Evolutionary conservation across 2,329 filamentous ascomycete genomes (phyloP).

Genomic region (Achaetomium macrosporum): DNA sequence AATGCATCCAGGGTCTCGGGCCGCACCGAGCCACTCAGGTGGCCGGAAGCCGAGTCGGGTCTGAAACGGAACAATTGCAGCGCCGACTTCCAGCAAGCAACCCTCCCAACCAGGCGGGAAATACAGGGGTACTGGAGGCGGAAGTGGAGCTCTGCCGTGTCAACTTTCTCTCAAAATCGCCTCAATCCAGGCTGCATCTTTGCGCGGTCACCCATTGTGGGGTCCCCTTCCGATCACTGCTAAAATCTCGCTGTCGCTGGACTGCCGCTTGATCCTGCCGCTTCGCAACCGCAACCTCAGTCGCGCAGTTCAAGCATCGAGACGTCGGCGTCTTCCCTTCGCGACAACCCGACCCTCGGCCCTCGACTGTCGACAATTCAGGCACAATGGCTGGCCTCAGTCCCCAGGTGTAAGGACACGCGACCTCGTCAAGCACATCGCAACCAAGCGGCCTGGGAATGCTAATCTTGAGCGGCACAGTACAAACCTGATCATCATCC

Average conservation of each 20-base stretch:
- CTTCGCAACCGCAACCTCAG: not conserved
- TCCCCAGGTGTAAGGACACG: slow-evolving; percentile 52
- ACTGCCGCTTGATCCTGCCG: not conserved
- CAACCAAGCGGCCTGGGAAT: not conserved
- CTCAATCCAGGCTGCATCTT: not conserved
- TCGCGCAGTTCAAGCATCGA: not conserved
- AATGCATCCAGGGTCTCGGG: not conserved
- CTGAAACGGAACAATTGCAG: not conserved
- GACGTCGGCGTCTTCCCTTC: not conserved
- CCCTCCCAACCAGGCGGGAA: too few species aligned
- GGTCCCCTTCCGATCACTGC: too few species aligned
- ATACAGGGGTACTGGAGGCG: not conserved
- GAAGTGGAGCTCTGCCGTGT: not conserved
- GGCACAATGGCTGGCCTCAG: slow-evolving; percentile 55
- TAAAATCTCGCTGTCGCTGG: too few species aligned
- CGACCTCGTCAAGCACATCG: not conserved
- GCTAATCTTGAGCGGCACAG: slow-evolving; percentile 41
- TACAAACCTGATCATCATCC: slow-evolving; percentile 89
- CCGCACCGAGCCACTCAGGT: not conserved
- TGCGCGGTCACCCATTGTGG: too few species aligned
- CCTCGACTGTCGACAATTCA: not conserved
- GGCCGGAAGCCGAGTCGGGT: not conserved
- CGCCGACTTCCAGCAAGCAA: not conserved
- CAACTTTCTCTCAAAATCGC: not conserved
- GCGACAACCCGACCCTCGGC: not conserved